Conservation (phyloP, 1,139 yeast genomes). For the Candida gigantensis region DNA sequence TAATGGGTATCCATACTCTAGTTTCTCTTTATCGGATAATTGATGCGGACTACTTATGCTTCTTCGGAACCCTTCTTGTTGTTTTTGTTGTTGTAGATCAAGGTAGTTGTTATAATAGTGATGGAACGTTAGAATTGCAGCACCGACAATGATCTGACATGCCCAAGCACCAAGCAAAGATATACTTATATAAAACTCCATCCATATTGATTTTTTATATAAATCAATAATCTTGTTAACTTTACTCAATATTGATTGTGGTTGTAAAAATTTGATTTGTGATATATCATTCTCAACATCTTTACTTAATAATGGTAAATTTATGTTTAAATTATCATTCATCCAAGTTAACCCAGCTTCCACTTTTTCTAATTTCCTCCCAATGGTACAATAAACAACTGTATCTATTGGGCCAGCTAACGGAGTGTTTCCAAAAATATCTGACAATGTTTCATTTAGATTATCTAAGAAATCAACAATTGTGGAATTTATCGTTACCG, state of each 20-base stretch:
- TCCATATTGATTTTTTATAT: conserved; percentile 35
- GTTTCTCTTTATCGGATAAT: conserved; percentile 27
- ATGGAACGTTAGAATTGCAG: conserved; percentile 10
- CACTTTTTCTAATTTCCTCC: conserved; percentile 63
- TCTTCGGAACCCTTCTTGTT: too few species aligned
- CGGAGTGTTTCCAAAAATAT: conserved; percentile 67
- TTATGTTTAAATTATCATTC: conserved; percentile 58
- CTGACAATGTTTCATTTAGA: conserved; percentile 30
- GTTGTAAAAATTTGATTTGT: conserved; percentile 11
- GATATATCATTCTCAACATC: conserved; percentile 9
- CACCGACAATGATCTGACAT: conserved; percentile 44
- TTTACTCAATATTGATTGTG: conserved; percentile 7
- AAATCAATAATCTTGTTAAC: conserved; percentile 24
- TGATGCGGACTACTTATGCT: conserved; percentile 34
- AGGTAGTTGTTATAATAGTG: conserved; percentile 1
- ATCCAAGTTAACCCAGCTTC: conserved; percentile 82
- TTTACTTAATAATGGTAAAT: conserved; percentile 47
- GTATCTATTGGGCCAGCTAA: conserved; percentile 61
- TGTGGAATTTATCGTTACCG: conserved; percentile 41
- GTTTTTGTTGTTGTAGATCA: too few species aligned
- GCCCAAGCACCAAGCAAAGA: conserved; percentile 51
- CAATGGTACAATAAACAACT: conserved; percentile 78
- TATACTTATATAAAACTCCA: conserved; percentile 49
- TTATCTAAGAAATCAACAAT: conserved; percentile 40
- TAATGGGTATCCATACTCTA: conserved; percentile 34